Percentiles rank a stretch among this genome's conserved stretches.
Conservation (phyloP, 441 rosid species). For the Adansonia rubrostipa region DNA sequence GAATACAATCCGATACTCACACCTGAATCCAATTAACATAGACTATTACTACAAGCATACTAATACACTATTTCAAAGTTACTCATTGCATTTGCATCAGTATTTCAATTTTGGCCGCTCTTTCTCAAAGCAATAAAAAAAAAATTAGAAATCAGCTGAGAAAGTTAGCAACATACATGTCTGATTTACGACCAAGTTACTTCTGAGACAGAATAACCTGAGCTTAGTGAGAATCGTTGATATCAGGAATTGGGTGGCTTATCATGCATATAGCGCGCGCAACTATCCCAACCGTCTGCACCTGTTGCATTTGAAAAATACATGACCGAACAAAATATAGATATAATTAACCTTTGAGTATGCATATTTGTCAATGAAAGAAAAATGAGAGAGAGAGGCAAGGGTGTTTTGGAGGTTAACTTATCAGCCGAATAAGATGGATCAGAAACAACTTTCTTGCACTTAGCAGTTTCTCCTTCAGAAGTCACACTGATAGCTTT, state of each 20-base stretch:
- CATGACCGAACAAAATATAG: neutral
- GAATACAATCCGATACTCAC: too few relatives aligned
- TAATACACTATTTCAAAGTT: neutral
- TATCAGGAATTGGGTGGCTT: slow-evolving; percentile 75
- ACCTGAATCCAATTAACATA: neutral
- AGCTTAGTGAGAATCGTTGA: slow-evolving; percentile 61
- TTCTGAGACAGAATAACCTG: slow-evolving; percentile 81
- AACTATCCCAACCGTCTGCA: slow-evolving; percentile 61
- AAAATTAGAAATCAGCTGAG: neutral
- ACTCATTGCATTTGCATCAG: neutral
- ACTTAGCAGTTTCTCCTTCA: slow-evolving; percentile 76
- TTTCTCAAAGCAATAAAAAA: neutral
- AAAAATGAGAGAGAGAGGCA: neutral
- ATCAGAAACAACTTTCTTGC: slow-evolving; percentile 73
- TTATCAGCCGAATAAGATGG: slow-evolving; percentile 68
- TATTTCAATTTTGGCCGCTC: neutral
- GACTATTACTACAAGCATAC: neutral
- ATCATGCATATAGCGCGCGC: slow-evolving; percentile 68
- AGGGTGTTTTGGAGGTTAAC: slow-evolving; percentile 37
- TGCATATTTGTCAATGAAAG: neutral
- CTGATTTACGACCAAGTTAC: slow-evolving; percentile 78
- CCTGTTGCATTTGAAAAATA: slow-evolving; percentile 41
- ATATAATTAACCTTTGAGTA: neutral
- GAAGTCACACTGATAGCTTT: slow-evolving; percentile 69
- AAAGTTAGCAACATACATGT: slow-evolving; percentile 45